A percentile compares a stretch with the other conserved stretches of the same genome.
Evolutionary conservation across 1,284 basidiomycete genomes (phyloP).

Genomic region (Blastosporella zonata): DNA sequence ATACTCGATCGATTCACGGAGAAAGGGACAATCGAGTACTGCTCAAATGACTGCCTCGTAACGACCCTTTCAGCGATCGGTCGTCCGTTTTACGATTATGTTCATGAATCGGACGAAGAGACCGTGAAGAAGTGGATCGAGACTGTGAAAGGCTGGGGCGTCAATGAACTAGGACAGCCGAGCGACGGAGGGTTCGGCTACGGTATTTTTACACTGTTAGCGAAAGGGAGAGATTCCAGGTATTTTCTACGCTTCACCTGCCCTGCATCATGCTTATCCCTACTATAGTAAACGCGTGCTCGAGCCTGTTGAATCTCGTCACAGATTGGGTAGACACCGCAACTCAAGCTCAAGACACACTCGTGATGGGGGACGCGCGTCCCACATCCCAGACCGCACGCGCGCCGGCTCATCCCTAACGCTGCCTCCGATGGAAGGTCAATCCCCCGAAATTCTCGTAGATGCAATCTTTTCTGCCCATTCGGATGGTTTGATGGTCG

Average conservation of each 20-base stretch:
- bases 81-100: conserved; percentile 74
- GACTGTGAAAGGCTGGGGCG: conserved; percentile 73
- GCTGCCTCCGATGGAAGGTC: conserved; percentile 23
- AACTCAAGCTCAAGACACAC: conserved; percentile 11
- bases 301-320: conserved; percentile 28
- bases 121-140: conserved; percentile 68
- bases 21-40: conserved; percentile 61
- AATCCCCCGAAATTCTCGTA: conserved; percentile 42
- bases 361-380: conserved; percentile 16
- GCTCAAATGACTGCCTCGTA: conserved; percentile 67
- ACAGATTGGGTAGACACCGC: conserved; percentile 18
- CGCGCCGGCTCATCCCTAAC: conserved; percentile 4
- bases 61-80: conserved; percentile 53
- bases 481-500: conserved; percentile 76
- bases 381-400: conserved; percentile 13
- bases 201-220: conserved; percentile 58
- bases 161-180: conserved; percentile 74
- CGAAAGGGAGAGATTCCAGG: conserved; percentile 60
- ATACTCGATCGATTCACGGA: conserved; percentile 72
- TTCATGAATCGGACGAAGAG: conserved; percentile 55
- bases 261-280: not conserved
- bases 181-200: conserved; percentile 80
- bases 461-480: conserved; percentile 81
- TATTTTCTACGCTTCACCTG: conserved; percentile 22
- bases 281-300: conserved; percentile 28